Conservation (phyloP, 1,284 basidiomycete genomes). For the Butyriboletus appendiculatus region DNA sequence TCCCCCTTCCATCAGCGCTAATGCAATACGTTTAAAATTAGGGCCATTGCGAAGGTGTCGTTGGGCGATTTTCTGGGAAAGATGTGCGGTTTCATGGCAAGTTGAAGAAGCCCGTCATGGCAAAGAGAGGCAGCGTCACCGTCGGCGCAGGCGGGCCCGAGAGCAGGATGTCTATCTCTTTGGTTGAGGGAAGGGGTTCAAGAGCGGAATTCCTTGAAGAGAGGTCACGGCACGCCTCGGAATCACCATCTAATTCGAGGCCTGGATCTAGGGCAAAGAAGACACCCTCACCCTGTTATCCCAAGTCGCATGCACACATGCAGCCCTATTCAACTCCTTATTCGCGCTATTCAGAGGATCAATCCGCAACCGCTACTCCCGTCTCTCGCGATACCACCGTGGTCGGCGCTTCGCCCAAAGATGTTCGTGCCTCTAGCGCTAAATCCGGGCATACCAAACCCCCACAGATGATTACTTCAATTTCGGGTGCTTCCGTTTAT, state of each 20-base stretch:
- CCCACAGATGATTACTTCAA: conserved; percentile 21
- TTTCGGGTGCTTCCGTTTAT: conserved; percentile 30
- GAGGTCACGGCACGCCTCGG: conserved; percentile 8
- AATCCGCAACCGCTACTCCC: not conserved
- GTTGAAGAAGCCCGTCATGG: conserved; percentile 79
- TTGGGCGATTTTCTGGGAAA: conserved; percentile 74
- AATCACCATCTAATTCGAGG: conserved; percentile 23
- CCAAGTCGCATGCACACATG: conserved; percentile 13
- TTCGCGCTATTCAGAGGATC: conserved; percentile 20
- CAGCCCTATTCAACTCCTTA: conserved; percentile 18
- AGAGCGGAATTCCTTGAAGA: conserved; percentile 1
- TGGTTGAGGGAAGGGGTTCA: conserved; percentile 12
- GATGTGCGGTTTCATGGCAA: conserved; percentile 75
- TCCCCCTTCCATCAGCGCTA: not conserved
- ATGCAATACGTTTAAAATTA: conserved; percentile 26
- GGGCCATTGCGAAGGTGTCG: conserved; percentile 90
- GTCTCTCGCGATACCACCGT: conserved; percentile 9
- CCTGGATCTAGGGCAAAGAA: conserved; percentile 20
- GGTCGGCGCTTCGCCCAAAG: not conserved
- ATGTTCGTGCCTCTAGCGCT: not conserved
- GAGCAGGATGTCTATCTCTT: conserved; percentile 18
- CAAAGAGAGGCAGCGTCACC: conserved; percentile 50
- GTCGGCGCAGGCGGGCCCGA: conserved; percentile 4
- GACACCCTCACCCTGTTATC: conserved; percentile 21
- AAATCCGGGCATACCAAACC: conserved; percentile 22